These are phyloP conservation scores for Corylus avellana DNA, from an alignment of 306 rosid genomes.

Conservation along the genomic window DNA sequence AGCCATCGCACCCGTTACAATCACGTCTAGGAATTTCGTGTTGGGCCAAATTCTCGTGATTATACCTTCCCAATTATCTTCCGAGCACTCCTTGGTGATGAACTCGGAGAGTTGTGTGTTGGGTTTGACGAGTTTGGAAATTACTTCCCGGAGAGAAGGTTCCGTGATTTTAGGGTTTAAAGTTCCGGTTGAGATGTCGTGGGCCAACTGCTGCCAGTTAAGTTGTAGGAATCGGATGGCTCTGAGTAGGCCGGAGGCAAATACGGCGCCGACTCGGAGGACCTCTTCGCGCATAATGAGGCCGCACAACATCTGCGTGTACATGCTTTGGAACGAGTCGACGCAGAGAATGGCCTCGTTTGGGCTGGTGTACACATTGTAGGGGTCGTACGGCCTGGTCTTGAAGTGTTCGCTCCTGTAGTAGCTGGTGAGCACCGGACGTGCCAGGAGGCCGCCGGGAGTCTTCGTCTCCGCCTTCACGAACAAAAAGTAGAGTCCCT, in stretches of 20 bases:
- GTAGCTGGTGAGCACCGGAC: constrained; percentile 89
- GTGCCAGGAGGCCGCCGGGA: constrained; percentile 77
- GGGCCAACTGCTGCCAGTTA: constrained; percentile 57
- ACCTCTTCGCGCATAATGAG: constrained; percentile 74
- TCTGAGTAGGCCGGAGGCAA: constrained; percentile 88
- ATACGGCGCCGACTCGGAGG: constrained; percentile 82
- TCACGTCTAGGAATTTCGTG: constrained; percentile 82
- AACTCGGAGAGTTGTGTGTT: constrained; percentile 58
- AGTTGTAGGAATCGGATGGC: constrained; percentile 85
- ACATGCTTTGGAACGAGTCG: constrained; percentile 90
- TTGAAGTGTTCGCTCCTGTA: constrained; percentile 84
- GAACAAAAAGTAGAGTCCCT: constrained; percentile 77
- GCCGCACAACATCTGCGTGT: constrained; percentile 91
- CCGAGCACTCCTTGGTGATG: constrained; percentile 46
- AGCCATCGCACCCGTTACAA: constrained; percentile 97
- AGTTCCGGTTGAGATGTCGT: constrained; percentile 63
- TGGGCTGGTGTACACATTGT: constrained; percentile 83
- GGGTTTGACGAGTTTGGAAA: constrained; percentile 51
- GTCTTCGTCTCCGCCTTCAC: constrained; percentile 77
- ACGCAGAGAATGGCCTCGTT: constrained; percentile 69
- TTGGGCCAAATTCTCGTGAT: constrained; percentile 88
- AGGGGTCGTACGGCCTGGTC: constrained; percentile 78
- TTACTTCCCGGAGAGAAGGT: constrained; percentile 45
- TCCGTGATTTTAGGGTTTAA: constrained; percentile 65
- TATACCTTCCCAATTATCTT: constrained; percentile 72